Percentiles rank a stretch among this genome's conserved stretches.
Evolutionary conservation across 139 green algal species (phyloP).

Genomic region (Closterium sp.): DNA sequence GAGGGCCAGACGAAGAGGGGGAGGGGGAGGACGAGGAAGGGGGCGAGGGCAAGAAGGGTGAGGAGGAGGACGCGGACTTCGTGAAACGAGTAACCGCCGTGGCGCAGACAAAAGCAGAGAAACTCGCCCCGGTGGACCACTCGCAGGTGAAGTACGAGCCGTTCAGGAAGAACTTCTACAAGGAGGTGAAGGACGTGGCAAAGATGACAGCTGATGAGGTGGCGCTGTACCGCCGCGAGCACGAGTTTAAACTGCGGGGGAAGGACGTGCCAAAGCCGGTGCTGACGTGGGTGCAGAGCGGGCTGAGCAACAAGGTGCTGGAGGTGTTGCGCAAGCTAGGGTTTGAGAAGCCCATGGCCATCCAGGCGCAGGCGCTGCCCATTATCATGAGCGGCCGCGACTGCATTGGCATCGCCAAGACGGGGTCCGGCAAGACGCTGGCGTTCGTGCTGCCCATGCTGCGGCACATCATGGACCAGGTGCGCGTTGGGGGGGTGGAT

Average conservation of each 20-base stretch:
- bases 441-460: conserved; percentile 96
- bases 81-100: neutral
- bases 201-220: conserved; percentile 65
- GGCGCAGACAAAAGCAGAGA: conserved; percentile 8
- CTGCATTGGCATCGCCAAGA: conserved; percentile 98
- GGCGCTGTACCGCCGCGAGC: conserved; percentile 64
- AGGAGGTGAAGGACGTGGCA: conserved; percentile 62
- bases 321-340: conserved; percentile 72
- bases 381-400: conserved; percentile 95
- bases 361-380: conserved; percentile 92
- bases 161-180: conserved; percentile 89
- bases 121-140: neutral
- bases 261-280: conserved; percentile 81
- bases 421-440: conserved; percentile 94
- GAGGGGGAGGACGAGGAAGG: conserved; percentile 29
- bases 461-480: conserved; percentile 86
- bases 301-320: conserved; percentile 73
- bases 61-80: conserved; percentile 11
- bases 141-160: conserved; percentile 62
- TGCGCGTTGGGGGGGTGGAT: neutral
- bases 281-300: conserved; percentile 64
- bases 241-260: conserved; percentile 84
- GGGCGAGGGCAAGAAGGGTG: neutral
- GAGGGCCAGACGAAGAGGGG: neutral
- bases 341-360: conserved; percentile 84